A percentile compares a stretch with the other conserved stretches of the same genome.
These are phyloP conservation scores for Hawksworthiomyces lignivorus DNA, from an alignment of 2,329 filamentous ascomycete species.

Conservation along the genomic window DNA sequence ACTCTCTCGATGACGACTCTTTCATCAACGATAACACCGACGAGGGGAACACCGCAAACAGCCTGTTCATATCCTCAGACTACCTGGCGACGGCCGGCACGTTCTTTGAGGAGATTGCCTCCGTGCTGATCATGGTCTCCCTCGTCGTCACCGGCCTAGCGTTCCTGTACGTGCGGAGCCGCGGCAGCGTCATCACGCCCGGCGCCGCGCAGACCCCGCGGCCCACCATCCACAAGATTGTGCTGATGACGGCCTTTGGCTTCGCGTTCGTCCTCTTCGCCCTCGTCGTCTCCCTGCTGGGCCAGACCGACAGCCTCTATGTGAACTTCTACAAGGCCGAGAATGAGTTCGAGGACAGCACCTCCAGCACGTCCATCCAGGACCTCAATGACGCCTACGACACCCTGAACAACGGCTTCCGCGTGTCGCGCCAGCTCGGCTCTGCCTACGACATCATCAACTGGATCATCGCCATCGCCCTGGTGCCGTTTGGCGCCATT, in stretches of 20 bases:
- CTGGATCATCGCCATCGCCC: neutral
- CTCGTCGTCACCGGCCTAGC: conserved; percentile 19
- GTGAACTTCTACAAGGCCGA: neutral
- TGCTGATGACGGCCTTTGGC: conserved; percentile 11
- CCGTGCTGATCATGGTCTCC: conserved; percentile 13
- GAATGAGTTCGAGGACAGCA: neutral
- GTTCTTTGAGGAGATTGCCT: conserved; percentile 12
- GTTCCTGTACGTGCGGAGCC: conserved; percentile 15
- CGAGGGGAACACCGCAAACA: too few relatives aligned
- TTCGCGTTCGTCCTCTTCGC: conserved; percentile 9
- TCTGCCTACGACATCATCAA: neutral
- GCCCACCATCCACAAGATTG: too few relatives aligned
- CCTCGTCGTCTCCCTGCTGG: conserved; percentile 9
- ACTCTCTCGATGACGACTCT: neutral
- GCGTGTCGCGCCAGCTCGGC: neutral
- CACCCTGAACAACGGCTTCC: conserved; percentile 2
- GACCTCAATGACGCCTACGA: neutral
- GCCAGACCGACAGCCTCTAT: neutral
- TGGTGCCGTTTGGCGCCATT: neutral
- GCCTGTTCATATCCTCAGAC: neutral
- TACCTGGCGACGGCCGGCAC: neutral
- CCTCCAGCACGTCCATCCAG: neutral
- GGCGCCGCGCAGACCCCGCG: too few relatives aligned
- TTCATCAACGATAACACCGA: neutral
- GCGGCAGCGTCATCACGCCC: neutral